Evolutionary conservation across 345 rosid genomes (phyloP).

Genomic region (Aquilaria yunnanensis): DNA sequence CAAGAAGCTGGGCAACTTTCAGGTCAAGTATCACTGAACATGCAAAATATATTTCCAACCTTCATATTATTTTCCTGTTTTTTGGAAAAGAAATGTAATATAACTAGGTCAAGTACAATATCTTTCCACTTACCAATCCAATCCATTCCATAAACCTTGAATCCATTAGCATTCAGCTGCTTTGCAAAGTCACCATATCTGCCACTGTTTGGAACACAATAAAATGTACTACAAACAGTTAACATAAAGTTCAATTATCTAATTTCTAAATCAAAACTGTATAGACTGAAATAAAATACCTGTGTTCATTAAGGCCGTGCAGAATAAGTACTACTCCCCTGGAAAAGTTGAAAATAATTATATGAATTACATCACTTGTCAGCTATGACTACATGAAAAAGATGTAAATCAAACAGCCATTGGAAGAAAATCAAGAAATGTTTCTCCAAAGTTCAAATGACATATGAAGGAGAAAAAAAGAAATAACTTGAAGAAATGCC

Average conservation of each 20-base stretch:
- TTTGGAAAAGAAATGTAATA: too few species aligned
- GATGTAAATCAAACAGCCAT: too few species aligned
- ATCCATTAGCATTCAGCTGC: conserved; percentile 69
- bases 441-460: too few species aligned
- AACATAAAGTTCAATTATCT: background rate
- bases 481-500: too few species aligned
- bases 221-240: background rate
- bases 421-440: too few species aligned
- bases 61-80: too few species aligned
- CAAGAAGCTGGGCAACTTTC: too few species aligned
- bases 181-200: conserved; percentile 84
- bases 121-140: conserved; percentile 69
- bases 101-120: background rate
- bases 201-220: conserved; percentile 36
- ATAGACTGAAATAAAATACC: conserved; percentile 36
- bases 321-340: conserved; percentile 78
- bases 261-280: background rate
- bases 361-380: too few species aligned
- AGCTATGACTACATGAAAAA: too few species aligned
- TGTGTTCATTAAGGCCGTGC: conserved; percentile 94
- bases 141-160: conserved; percentile 90
- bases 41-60: too few species aligned
- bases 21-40: too few species aligned
- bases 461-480: too few species aligned
- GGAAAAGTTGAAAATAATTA: conserved; percentile 10